A percentile compares a stretch with the other conserved stretches of the same genome.
phyloP scores from a whole-genome alignment of 2,329 filamentous ascomycete species.

The Cordyceps tenuipes region DNA sequence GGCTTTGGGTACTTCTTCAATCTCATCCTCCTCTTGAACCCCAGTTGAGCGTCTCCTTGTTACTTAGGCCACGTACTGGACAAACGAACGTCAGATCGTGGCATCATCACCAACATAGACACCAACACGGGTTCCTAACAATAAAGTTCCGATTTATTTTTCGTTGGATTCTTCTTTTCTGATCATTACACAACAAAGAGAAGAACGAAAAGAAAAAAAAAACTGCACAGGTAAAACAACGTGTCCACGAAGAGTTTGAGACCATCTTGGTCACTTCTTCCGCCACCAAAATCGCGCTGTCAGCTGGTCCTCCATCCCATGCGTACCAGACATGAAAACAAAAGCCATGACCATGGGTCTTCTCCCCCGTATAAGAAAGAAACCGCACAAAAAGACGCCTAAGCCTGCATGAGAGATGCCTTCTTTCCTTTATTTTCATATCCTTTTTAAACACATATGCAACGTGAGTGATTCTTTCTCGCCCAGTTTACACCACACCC shows the following conservation, averaged over 20 bases:
- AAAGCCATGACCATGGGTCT: slow-evolving; percentile 2
- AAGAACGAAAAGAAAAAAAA: neutral
- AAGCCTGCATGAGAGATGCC: slow-evolving; percentile 6
- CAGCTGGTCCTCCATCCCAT: neutral
- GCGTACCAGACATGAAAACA: slow-evolving; percentile 8
- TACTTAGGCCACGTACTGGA: too few species aligned
- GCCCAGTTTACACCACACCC: neutral
- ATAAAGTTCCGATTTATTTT: slow-evolving; percentile 1
- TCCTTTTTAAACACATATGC: slow-evolving; percentile 8
- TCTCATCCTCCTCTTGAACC: too few species aligned
- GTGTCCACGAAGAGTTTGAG: neutral
- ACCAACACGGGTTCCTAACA: too few species aligned
- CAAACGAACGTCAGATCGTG: too few species aligned
- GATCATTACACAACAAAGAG: slow-evolving; percentile 10
- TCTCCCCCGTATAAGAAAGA: neutral
- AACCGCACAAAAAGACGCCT: slow-evolving; percentile 9
- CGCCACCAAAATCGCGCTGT: slow-evolving; percentile 5
- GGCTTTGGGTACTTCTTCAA: too few species aligned
- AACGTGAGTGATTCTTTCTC: slow-evolving; percentile 6
- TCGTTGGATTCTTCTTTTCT: slow-evolving; percentile 7
- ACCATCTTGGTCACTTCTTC: neutral
- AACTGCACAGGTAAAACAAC: neutral
- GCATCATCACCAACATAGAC: too few species aligned
- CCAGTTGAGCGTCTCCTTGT: too few species aligned
- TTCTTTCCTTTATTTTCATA: slow-evolving; percentile 5